Percentiles rank a stretch among this genome's conserved stretches.
These are phyloP conservation scores for Gynandropsis gynandra DNA, from an alignment of 345 rosid species.

Conservation along the genomic window DNA sequence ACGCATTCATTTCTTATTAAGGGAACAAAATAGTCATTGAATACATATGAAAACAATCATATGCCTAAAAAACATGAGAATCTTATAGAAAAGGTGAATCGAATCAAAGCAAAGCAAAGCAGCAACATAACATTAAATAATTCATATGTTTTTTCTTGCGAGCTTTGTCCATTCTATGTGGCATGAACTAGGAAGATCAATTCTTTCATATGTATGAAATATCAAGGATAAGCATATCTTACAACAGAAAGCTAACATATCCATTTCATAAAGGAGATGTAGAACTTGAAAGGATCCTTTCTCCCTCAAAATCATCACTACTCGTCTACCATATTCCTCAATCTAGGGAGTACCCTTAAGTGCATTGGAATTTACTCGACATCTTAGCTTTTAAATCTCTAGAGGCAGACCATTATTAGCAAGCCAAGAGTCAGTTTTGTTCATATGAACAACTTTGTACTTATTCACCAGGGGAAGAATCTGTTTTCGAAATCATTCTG, in stretches of 20 bases:
- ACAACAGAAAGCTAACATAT: constrained; percentile 94
- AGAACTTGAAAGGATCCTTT: constrained; percentile 83
- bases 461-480: constrained; percentile 81
- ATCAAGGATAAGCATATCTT: no score
- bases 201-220: no score
- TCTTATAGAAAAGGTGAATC: no score
- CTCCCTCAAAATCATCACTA: constrained; percentile 59
- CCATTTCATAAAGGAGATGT: constrained; percentile 96
- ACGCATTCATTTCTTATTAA: no score
- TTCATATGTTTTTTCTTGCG: no score
- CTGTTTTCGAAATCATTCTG: constrained; percentile 32
- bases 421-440: constrained; percentile 80
- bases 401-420: constrained; percentile 78
- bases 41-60: no score
- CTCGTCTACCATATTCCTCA: constrained; percentile 74
- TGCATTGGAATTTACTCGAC: constrained; percentile 78
- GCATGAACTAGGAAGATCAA: no score
- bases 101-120: no score
- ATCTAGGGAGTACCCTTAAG: constrained; percentile 69
- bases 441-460: constrained; percentile 79
- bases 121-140: no score
- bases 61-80: no score
- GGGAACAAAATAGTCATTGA: no score
- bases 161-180: no score
- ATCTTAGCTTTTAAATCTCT: constrained; percentile 81